Base-by-base conservation (phyloP, 2,329 filamentous ascomycete species). In the Trichophyton rubrum region DNA sequence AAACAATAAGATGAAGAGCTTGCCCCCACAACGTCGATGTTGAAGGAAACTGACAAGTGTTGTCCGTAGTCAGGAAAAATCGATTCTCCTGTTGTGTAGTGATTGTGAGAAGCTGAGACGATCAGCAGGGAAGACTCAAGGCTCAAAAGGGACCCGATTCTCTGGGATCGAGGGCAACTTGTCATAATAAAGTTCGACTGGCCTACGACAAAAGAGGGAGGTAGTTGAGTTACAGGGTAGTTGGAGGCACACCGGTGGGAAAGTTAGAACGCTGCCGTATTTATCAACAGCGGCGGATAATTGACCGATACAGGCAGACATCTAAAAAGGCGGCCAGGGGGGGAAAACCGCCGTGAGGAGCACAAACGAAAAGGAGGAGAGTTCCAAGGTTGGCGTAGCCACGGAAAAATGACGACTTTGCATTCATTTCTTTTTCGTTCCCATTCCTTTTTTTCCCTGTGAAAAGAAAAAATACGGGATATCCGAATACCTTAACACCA, bases 361-460 rank as follows among this genome's bases (percentile, higher is more conserved):
- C 49, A 53, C 49, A 53, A 53, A 53, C 49, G 27, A 53, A 53
- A 51, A 53, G 66, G 73, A 62, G 71, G 72, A 6, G 71, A 72
- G 30, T 72, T 71, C 8, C 59, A 72, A 9, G 63, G 68, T 7
- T 74, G 72, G 71, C 68, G 71, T 51, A 68, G 72, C 9, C 55
- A 57, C 33, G 55, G 38, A n/a, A 57, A 38, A 57, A 40, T n/a
- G 27, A 40, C 40, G 40, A 43, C n/a, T 43, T 43, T 43, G 33
- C 33, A 38, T 9, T 38, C 33, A 38, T 38, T 38, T 38, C 33
- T 38, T 38, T 38, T 38, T 38, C 33, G 13, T 30, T 38, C 33
- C 33, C n/a, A 43, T 43, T 43, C 15, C 40, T 43, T 43, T 43
- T n/a, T 43, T n/a, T 43, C 20, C 3, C 17, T 13, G 13, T 38